Evolutionary conservation across 371 early-diverging fungal genomes (phyloP).

Genomic region (Basidiobolus heterosporus): DNA sequence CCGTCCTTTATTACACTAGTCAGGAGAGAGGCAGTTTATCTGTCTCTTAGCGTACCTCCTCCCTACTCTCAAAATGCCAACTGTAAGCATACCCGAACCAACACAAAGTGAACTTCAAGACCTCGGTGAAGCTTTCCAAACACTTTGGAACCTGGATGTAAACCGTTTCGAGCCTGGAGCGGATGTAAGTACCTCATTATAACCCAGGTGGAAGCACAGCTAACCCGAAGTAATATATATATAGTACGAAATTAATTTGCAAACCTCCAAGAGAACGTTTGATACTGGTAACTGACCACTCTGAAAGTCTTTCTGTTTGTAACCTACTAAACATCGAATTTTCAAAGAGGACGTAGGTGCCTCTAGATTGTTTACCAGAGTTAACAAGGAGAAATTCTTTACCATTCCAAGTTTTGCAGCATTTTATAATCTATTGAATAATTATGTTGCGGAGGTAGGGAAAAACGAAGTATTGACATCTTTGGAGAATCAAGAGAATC

Average conservation of each 20-base stretch:
- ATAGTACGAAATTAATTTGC: slow-evolving; percentile 3
- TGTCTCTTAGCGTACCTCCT: no score
- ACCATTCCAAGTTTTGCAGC: slow-evolving; percentile 13
- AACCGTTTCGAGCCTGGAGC: slow-evolving; percentile 18
- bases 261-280: neutral
- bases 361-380: slow-evolving; percentile 15
- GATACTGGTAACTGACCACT: neutral
- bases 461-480: slow-evolving; percentile 12
- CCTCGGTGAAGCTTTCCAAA: slow-evolving; percentile 7
- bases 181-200: slow-evolving; percentile 12
- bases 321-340: neutral
- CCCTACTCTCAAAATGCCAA: no score
- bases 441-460: slow-evolving; percentile 19
- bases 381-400: slow-evolving; percentile 10
- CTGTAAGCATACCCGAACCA: neutral
- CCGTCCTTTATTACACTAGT: no score
- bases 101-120: slow-evolving; percentile 5
- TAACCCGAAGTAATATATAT: no score
- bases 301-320: neutral
- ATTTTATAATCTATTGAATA: slow-evolving; percentile 22
- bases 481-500: slow-evolving; percentile 13
- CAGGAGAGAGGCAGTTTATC: no score
- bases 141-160: slow-evolving; percentile 19
- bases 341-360: slow-evolving; percentile 5
- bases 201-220: no score